Base-by-base conservation (phyloP, 2,329 filamentous ascomycete genomes). In the Fonsecaea multimorphosa region DNA sequence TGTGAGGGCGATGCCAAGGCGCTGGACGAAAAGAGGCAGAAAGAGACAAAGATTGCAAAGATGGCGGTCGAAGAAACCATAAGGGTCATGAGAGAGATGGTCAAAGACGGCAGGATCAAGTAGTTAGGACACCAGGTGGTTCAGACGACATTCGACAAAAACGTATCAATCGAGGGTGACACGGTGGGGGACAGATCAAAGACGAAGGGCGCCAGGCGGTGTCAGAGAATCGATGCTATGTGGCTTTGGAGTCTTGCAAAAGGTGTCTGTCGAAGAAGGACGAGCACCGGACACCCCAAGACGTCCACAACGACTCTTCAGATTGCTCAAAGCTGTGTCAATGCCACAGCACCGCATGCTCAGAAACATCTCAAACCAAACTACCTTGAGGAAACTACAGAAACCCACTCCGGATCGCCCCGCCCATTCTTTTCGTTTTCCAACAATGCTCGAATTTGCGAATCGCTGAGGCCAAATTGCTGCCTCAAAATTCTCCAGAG, bases 21-120 rank as follows among this genome's bases (percentile, higher is more conserved):
- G 7, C 51, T 70, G 65, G 49, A 51, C 22, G 60, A 57, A 19
- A 61, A 64, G 36, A 63, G 52, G 31, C 46, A 70, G 40, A 68
- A 70, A 36, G 67, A 71, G 61, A 63, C 55, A 58, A 63, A 63
- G 38, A 63, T 69, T n/a, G 65, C 63, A 1, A 66, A 70, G 60
- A 62, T 61, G 61, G 70, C 71, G 1, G 71, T 73, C 9, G 71
- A 72, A 27, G 68, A 68, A 44, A 71, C 69, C n/a, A 71, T 73
- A 27, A 49, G 72, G 52, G 64, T 68, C 27, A 70, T 73, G 60
- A 64, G 71, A 40, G 65, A 68, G 55, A 70, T 73, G 71, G 71
- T 71, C 14, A 59, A 57, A 36, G 68, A 70, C 64, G 70, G 71
- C 22, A 67, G 65, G 36, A 63, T 72, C 24, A 40, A 67, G 36